Evolutionary conservation across 1,139 yeast species (phyloP), one percentile per base, ranked within the genome.

Genomic region (Scheffersomyces lignicola): DNA sequence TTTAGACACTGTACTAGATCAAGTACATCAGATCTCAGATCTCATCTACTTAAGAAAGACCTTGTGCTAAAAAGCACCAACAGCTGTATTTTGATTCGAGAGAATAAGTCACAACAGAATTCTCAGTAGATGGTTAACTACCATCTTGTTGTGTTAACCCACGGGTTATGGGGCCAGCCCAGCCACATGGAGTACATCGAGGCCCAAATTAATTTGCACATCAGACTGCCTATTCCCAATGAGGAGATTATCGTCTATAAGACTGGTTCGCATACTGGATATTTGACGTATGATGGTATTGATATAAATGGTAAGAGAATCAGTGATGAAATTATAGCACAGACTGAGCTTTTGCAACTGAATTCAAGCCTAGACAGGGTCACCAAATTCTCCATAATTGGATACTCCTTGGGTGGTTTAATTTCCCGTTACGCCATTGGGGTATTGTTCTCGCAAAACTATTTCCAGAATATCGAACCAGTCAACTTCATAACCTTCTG

Each of bases 121-220:
- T 20, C 10, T 20, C 23, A 9, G 8, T 20, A 10, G 10, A 26
- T 26, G 58, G 55, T 43, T 5, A 35, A 54, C 18, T 64, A 58
- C 47, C 95, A 86, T 56, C 65, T 86, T 31, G 73, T 86, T 7
- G 77, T 85, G 3, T 67, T 87, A 16, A 85, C 83, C 34, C 95
- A 86, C 60, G 95, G 95, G 70, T 71, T 87, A 30, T 86, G 95
- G 95, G 96, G 95, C 2, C 77, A 79, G 38, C 64, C 78, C 6
- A 60, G 74, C 35, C 95, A 87, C 49, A 76, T 87, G 57, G 73
- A 69, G 35, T 83, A 84, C 51, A 61, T 81, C 26, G 67, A 65
- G 36, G 48, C 60, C 7, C 72, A 70, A 40, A 48, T 76, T n/a
- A 52, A 51, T 21, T 51, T 54, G 20, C 41, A 54, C 33, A 24